These are phyloP conservation scores for Juncus effusus DNA, from an alignment of 176 grass and related monocot species.

Conservation along the genomic window DNA sequence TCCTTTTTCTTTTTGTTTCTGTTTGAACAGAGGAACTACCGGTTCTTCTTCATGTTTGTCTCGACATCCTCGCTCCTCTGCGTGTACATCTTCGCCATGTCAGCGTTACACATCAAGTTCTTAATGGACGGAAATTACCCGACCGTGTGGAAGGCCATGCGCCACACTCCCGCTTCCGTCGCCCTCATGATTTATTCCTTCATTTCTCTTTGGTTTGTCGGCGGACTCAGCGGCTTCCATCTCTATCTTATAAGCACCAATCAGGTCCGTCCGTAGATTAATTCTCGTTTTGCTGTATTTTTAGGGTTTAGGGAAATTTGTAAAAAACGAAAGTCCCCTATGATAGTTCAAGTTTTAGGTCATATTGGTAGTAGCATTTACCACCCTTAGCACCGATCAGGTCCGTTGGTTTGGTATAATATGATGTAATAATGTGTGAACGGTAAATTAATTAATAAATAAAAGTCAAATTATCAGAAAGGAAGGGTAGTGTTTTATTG, in stretches of 20 bases:
- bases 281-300: no score
- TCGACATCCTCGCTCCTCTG: constrained; percentile 90
- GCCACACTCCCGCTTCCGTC: constrained; percentile 72
- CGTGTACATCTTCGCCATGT: constrained; percentile 94
- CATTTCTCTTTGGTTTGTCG: constrained; percentile 95
- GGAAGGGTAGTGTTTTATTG: no score
- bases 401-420: not conserved
- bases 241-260: constrained; percentile 87
- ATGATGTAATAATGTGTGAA: no score
- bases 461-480: no score
- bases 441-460: no score
- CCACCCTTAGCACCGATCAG: no score
- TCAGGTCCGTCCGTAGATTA: constrained; percentile 39
- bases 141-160: constrained; percentile 98
- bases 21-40: constrained; percentile 80
- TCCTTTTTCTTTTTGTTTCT: constrained; percentile 33
- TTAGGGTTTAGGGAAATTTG: no score
- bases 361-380: constrained; percentile 11
- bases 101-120: constrained; percentile 86
- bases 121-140: constrained; percentile 75
- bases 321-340: not conserved
- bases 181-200: constrained; percentile 89
- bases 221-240: constrained; percentile 96
- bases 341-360: constrained; percentile 4
- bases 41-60: constrained; percentile 95